These are phyloP conservation scores for Blakeslea trispora DNA, from an alignment of 371 early-diverging fungal species.

Conservation along the genomic window DNA sequence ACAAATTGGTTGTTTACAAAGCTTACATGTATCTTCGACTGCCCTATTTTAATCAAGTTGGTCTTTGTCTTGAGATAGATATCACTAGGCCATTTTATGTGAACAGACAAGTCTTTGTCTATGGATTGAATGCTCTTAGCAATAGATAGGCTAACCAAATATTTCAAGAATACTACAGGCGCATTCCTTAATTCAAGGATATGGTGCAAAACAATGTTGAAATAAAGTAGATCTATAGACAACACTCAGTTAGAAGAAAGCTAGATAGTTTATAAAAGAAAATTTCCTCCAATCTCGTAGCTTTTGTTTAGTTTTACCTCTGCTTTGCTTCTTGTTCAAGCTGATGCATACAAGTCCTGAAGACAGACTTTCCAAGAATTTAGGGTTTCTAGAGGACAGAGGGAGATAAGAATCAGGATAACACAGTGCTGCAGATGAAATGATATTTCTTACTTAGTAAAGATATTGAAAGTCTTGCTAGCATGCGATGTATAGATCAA, in stretches of 20 bases:
- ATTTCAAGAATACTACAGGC: slow-evolving; percentile 87
- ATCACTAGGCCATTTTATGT: slow-evolving; percentile 97
- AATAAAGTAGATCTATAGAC: slow-evolving; percentile 80
- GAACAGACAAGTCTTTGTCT: slow-evolving; percentile 77
- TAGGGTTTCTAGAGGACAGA: slow-evolving; percentile 55
- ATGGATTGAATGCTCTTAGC: slow-evolving; percentile 76
- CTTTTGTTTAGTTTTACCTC: too few species aligned
- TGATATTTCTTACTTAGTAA: slow-evolving; percentile 84
- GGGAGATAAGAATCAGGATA: too few species aligned
- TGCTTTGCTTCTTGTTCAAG: slow-evolving; percentile 76
- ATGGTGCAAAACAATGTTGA: slow-evolving; percentile 79
- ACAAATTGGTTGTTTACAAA: slow-evolving; percentile 69
- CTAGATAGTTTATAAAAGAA: too few species aligned
- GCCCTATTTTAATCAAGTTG: slow-evolving; percentile 79
- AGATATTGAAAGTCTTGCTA: slow-evolving; percentile 86
- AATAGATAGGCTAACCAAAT: slow-evolving; percentile 81
- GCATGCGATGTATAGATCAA: slow-evolving; percentile 78
- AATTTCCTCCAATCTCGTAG: too few species aligned
- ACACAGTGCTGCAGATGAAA: too few species aligned
- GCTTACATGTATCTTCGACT: slow-evolving; percentile 83
- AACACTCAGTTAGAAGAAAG: too few species aligned
- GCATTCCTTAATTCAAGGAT: slow-evolving; percentile 53
- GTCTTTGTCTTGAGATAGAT: slow-evolving; percentile 65
- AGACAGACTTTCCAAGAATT: slow-evolving; percentile 66
- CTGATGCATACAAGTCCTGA: slow-evolving; percentile 80